phyloP scores from a whole-genome alignment of 2,329 filamentous ascomycete genomes.

The Ustulina deusta region DNA sequence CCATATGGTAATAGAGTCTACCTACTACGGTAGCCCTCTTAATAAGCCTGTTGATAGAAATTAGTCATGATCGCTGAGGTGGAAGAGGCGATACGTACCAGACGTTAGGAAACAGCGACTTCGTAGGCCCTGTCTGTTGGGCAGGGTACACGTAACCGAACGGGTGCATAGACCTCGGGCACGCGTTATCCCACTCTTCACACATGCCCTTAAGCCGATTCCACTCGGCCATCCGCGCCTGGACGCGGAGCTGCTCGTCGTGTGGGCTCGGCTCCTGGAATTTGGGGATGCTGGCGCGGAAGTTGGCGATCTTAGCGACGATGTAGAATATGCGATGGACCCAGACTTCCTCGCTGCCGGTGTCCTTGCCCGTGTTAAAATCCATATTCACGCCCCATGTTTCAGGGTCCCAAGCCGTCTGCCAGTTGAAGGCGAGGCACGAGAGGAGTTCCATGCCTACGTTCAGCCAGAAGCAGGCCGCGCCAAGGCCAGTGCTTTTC shows the following conservation, averaged over 20 bases:
- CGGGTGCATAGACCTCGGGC: constrained; percentile 88
- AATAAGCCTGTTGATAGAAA: constrained; percentile 71
- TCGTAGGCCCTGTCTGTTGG: constrained; percentile 62
- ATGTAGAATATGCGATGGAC: constrained; percentile 90
- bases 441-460: constrained; percentile 90
- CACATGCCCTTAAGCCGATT: constrained; percentile 81
- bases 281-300: constrained; percentile 76
- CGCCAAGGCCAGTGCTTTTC: constrained; percentile 79
- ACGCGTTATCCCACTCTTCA: constrained; percentile 82
- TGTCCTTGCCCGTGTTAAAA: constrained; percentile 58
- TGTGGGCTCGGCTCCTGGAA: constrained; percentile 70
- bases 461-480: constrained; percentile 95
- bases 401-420: constrained; percentile 88
- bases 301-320: constrained; percentile 87
- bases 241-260: constrained; percentile 72
- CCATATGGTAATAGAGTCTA: constrained; percentile 88
- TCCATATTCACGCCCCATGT: constrained; percentile 89
- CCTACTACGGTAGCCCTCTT: constrained; percentile 85
- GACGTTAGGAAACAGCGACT: constrained; percentile 85
- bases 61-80: constrained; percentile 13
- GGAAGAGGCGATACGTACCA: constrained; percentile 68
- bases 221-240: constrained; percentile 81
- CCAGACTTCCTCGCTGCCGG: constrained; percentile 83
- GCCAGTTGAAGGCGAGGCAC: constrained; percentile 89
- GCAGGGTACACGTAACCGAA: constrained; percentile 80